Conservation (phyloP, 352 stramenopile genomes). For the Globisporangium parvum region DNA sequence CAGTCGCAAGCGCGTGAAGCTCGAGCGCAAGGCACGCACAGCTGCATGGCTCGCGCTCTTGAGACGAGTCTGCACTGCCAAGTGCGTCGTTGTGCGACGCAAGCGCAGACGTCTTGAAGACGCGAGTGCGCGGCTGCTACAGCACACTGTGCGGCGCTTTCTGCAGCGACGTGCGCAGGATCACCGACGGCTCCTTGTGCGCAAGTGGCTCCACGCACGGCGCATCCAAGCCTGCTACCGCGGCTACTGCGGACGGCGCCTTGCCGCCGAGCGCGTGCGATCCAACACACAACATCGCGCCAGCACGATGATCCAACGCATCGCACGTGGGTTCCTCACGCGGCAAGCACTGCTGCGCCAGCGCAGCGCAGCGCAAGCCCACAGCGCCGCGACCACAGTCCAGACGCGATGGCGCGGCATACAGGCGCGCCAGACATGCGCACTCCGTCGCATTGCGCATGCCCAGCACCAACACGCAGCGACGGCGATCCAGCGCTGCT, state of each 20-base stretch:
- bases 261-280: constrained; percentile 1
- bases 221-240: constrained; percentile 40
- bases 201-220: constrained; percentile 30
- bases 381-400: constrained; percentile 6
- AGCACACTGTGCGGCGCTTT: constrained; percentile 26
- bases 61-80: constrained; percentile 20
- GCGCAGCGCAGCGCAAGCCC: neutral
- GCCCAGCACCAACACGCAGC: constrained; percentile 26
- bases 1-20: neutral
- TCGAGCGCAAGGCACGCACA: constrained; percentile 12
- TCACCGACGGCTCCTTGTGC: constrained; percentile 9
- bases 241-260: constrained; percentile 21
- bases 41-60: constrained; percentile 25
- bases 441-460: neutral
- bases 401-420: constrained; percentile 27
- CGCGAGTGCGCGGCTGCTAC: constrained; percentile 22
- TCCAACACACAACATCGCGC: constrained; percentile 4
- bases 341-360: constrained; percentile 16
- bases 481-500: constrained; percentile 33
- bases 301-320: constrained; percentile 21
- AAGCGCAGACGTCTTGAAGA: constrained; percentile 7
- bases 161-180: constrained; percentile 7
- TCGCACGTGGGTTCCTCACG: constrained; percentile 9
- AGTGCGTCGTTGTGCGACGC: constrained; percentile 13
- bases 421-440: constrained; percentile 6